phyloP scores from a whole-genome alignment of 768 basidiomycete genomes.

The Pilatotrama ljubarskyi region DNA sequence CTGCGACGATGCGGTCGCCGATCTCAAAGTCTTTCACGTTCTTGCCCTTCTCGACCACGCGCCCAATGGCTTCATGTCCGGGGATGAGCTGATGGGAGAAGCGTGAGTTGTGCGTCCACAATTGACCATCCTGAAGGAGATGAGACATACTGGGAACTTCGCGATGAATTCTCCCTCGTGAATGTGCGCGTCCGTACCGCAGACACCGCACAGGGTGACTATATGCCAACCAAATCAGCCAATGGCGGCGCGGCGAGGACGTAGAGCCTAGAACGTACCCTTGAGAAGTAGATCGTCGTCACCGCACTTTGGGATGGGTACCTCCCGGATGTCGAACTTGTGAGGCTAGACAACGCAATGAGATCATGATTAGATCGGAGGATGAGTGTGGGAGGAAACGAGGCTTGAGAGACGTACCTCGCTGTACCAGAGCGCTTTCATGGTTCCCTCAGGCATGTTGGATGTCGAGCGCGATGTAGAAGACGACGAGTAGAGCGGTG shows the following conservation, averaged over 20 bases:
- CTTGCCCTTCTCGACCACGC: constrained; percentile 72
- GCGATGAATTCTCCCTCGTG: constrained; percentile 68
- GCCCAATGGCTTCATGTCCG: constrained; percentile 76
- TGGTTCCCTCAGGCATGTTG: constrained; percentile 58
- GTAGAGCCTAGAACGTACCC: constrained; percentile 39
- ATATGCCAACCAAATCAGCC: constrained; percentile 1
- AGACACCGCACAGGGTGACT: constrained; percentile 43
- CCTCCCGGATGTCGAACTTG: constrained; percentile 65
- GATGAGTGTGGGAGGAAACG: neutral
- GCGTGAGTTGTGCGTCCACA: neutral
- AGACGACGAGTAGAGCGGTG: constrained; percentile 8
- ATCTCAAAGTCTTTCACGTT: constrained; percentile 74
- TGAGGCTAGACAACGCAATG: constrained; percentile 47
- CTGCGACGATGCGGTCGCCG: constrained; percentile 85
- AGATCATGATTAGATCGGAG: constrained; percentile 18
- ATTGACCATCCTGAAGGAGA: neutral
- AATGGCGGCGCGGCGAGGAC: neutral
- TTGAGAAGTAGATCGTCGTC: constrained; percentile 78
- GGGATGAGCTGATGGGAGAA: constrained; percentile 55
- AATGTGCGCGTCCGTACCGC: constrained; percentile 69
- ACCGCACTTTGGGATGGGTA: constrained; percentile 64
- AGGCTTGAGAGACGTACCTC: constrained; percentile 42
- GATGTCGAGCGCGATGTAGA: neutral
- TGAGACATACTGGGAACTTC: constrained; percentile 57
- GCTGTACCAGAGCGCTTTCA: constrained; percentile 77